phyloP scores from a whole-genome alignment of 768 basidiomycete species.

The Pisolithus sp. region DNA sequence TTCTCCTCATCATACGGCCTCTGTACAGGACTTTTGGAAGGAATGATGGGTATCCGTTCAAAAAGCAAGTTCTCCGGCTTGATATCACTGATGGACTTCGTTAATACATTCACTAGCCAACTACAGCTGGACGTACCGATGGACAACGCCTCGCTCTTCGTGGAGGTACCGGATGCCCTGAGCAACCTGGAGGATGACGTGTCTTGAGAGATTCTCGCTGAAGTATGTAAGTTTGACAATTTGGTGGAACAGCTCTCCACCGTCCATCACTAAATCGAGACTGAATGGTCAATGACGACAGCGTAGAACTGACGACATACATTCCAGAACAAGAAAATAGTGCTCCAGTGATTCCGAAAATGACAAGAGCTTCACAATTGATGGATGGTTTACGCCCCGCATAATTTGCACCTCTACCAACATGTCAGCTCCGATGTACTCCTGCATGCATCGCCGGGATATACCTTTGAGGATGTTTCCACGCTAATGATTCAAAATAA shows the following conservation, averaged over 20 bases:
- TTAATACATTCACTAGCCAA: neutral
- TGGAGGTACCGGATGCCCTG: constrained; percentile 93
- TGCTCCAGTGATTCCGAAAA: constrained; percentile 91
- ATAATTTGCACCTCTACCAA: constrained; percentile 94
- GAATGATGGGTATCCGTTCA: constrained; percentile 84
- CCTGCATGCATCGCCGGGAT: neutral
- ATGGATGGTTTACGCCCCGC: constrained; percentile 89
- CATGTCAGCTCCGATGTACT: constrained; percentile 1
- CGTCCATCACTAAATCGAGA: constrained; percentile 73
- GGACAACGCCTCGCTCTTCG: constrained; percentile 96
- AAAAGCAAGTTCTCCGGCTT: constrained; percentile 98
- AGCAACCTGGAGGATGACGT: constrained; percentile 95
- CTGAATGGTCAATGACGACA: constrained; percentile 5
- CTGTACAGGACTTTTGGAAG: constrained; percentile 65
- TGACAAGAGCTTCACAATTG: constrained; percentile 84
- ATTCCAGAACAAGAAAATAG: constrained; percentile 91
- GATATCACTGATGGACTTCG: constrained; percentile 57
- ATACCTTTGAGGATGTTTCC: constrained; percentile 94
- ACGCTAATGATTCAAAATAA: constrained; percentile 49
- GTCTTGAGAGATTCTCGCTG: constrained; percentile 92
- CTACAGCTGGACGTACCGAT: constrained; percentile 46
- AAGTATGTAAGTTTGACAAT: constrained; percentile 99
- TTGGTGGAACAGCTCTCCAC: constrained; percentile 97
- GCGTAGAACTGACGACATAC: constrained; percentile 38
- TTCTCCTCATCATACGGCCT: constrained; percentile 98